Conservation (phyloP, 2,329 filamentous ascomycete genomes). For the Rutstroemia sp. region DNA sequence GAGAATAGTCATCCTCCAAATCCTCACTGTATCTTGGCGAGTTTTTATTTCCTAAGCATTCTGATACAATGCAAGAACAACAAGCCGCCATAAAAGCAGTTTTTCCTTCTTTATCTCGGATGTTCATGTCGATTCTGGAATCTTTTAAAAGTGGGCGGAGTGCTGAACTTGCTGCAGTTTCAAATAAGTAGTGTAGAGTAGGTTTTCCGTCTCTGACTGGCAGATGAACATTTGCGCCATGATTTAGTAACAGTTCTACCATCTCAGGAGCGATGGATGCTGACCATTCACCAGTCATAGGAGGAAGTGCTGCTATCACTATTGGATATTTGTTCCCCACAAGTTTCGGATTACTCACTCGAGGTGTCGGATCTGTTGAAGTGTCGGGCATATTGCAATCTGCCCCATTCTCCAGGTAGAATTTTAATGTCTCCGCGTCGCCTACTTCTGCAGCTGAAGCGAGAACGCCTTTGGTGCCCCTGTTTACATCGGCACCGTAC, state of each 20-base stretch:
- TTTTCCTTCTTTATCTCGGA: background rate
- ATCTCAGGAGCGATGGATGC: background rate
- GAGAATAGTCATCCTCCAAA: background rate
- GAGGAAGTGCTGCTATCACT: background rate
- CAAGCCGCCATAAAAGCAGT: background rate
- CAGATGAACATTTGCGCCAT: slow-evolving; percentile 1
- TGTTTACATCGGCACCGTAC: slow-evolving; percentile 29
- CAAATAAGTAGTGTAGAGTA: background rate
- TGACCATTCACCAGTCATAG: background rate
- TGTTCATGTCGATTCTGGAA: background rate
- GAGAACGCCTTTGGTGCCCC: background rate
- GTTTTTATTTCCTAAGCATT: background rate
- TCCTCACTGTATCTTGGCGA: background rate
- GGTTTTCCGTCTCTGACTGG: background rate
- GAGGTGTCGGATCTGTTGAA: background rate
- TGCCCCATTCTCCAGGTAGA: background rate
- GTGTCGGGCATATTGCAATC: background rate
- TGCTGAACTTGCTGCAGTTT: background rate
- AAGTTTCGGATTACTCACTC: background rate
- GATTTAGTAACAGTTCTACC: background rate
- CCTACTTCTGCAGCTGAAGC: background rate
- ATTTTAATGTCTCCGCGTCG: background rate
- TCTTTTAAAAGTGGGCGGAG: background rate
- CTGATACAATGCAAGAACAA: background rate
- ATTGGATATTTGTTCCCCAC: background rate